Conservation (phyloP, 768 basidiomycete genomes). For the Coprinopsis marcescibilis region DNA sequence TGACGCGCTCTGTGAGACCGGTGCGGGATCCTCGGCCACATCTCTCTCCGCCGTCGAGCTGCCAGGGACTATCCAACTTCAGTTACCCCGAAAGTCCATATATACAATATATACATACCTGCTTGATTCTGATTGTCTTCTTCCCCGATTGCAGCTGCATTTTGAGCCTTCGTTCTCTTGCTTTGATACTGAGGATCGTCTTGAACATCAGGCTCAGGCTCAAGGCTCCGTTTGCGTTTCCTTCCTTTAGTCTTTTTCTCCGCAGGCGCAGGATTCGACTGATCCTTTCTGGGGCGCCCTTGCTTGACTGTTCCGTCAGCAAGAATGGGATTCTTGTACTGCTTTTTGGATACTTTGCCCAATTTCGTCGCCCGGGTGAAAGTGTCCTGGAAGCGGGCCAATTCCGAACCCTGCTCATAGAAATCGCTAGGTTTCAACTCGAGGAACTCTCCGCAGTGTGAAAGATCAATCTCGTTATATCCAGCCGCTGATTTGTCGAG, state of each 20-base stretch:
- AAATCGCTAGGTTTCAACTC: conserved; percentile 43
- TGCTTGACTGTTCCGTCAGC: conserved; percentile 50
- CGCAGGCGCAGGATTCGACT: conserved; percentile 14
- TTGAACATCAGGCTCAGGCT: not conserved
- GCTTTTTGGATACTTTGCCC: conserved; percentile 30
- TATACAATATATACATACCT: too few species aligned
- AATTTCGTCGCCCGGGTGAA: conserved; percentile 34
- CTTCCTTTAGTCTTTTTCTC: not conserved
- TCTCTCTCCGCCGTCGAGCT: not conserved
- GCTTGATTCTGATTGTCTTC: too few species aligned
- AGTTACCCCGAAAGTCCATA: too few species aligned
- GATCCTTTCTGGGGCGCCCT: conserved; percentile 48
- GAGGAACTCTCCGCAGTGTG: conserved; percentile 50
- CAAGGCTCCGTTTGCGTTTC: conserved; percentile 3
- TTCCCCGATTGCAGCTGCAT: too few species aligned
- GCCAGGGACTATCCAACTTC: too few species aligned
- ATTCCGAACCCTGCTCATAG: conserved; percentile 39
- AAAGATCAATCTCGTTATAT: conserved; percentile 41
- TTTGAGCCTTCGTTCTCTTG: not conserved
- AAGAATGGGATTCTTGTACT: conserved; percentile 41
- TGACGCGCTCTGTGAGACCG: conserved; percentile 7
- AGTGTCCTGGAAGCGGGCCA: conserved; percentile 44
- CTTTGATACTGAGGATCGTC: not conserved
- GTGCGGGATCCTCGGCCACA: not conserved
- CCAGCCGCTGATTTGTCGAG: conserved; percentile 47